phyloP scores from a whole-genome alignment of 352 stramenopile species.

The Phytophthora nicotianae region DNA sequence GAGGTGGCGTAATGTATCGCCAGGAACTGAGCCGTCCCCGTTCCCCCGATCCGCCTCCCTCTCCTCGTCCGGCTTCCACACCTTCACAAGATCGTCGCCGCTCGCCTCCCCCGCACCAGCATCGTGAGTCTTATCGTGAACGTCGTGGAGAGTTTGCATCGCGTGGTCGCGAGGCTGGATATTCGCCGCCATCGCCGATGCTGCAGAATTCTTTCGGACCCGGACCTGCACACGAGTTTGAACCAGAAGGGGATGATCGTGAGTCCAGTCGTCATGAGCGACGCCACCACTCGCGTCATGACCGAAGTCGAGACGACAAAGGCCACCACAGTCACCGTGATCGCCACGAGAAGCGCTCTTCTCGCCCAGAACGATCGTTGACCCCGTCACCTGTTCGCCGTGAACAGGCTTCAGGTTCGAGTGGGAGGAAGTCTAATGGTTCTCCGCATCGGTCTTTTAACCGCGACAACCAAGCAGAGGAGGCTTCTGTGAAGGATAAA shows the following conservation, averaged over 20 bases:
- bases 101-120: slow-evolving; percentile 29
- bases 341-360: slow-evolving; percentile 33
- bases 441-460: slow-evolving; percentile 39
- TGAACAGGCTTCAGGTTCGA: slow-evolving; percentile 30
- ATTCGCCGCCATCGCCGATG: slow-evolving; percentile 33
- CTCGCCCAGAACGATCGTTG: slow-evolving; percentile 35
- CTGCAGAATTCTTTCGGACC: slow-evolving; percentile 19
- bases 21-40: slow-evolving; percentile 21
- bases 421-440: slow-evolving; percentile 34
- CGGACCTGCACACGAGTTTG: slow-evolving; percentile 22
- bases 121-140: slow-evolving; percentile 34
- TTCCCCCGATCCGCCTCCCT: slow-evolving; percentile 18
- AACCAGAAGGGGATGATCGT: slow-evolving; percentile 18
- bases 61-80: too few species aligned
- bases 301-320: slow-evolving; percentile 46
- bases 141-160: slow-evolving; percentile 25
- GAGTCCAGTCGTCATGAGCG: slow-evolving; percentile 35
- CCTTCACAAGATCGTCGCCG: slow-evolving; percentile 2
- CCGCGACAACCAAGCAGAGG: slow-evolving; percentile 29
- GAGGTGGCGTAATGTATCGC: slow-evolving; percentile 19
- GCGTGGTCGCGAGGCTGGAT: slow-evolving; percentile 18
- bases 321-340: slow-evolving; percentile 37
- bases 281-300: slow-evolving; percentile 29
- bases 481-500: slow-evolving; percentile 28
- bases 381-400: slow-evolving; percentile 48